Conservation (phyloP, 2,329 filamentous ascomycete genomes). For the Metarhizium humberi region DNA sequence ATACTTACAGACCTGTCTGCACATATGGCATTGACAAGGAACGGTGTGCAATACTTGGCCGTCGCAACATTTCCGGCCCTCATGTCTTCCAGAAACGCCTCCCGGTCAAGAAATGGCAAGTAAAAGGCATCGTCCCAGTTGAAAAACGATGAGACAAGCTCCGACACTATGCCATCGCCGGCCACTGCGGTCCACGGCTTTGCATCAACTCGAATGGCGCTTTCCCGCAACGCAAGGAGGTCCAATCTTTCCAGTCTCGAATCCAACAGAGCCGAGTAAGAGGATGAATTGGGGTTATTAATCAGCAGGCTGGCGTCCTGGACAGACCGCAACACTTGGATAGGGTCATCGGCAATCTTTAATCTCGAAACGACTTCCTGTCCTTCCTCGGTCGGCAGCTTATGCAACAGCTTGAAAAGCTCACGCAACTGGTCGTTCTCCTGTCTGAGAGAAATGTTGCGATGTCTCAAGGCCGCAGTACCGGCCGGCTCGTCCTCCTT, state of each 20-base stretch:
- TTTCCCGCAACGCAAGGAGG: constrained; percentile 9
- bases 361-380: constrained; percentile 5
- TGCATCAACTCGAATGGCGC: constrained; percentile 15
- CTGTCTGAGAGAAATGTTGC: constrained; percentile 5
- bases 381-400: constrained; percentile 3
- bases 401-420: constrained; percentile 6
- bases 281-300: not conserved
- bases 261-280: not conserved
- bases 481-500: constrained; percentile 1
- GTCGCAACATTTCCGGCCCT: constrained; percentile 5
- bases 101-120: constrained; percentile 15
- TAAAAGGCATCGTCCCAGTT: constrained; percentile 17
- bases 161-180: constrained; percentile 20
- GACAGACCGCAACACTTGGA: constrained; percentile 3
- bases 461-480: not conserved
- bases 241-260: constrained; percentile 5
- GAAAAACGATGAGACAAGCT: constrained; percentile 21
- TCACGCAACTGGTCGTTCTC: constrained; percentile 11
- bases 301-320: not conserved
- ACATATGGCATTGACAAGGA: constrained; percentile 23
- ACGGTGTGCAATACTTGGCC: constrained; percentile 19
- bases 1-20: constrained; percentile 18
- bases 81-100: constrained; percentile 20
- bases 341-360: constrained; percentile 5
- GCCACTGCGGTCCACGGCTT: constrained; percentile 21